Evolutionary conservation across 768 basidiomycete species (phyloP), one percentile per base, ranked within the genome.

Genomic region (Pisolithus tinctorius): DNA sequence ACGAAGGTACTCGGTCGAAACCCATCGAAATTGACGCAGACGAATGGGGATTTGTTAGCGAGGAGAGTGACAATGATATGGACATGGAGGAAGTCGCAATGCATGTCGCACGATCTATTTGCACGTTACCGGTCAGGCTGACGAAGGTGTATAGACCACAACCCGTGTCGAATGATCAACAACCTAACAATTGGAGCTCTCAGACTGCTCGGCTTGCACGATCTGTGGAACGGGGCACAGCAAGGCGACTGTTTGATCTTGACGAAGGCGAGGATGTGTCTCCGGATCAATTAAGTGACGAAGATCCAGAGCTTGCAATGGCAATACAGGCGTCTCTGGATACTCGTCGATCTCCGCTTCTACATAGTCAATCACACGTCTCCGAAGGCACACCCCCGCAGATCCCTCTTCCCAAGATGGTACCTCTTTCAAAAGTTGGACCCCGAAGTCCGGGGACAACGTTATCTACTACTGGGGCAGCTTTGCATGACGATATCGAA

Each of bases 1-100:
- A 96, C 58, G 81, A 88, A 47, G 93, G 94, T 16, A 90, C 88
- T 6, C 76, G 75, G 52, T 76, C 82, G 45, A 91, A 90, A 57
- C 94, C 94, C 5, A 97, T 97, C 52, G 79, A 84, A 49, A 79
- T 97, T 50, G 91, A 94, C 60, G 77, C 78, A 38, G 81, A 85
- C n/a, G 67, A 72, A 14, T 64, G 69, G 31, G 67, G 51, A 36
- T 57, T 57, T 36, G 60, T 66, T 25, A 64, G 71, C 9, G 71
- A 73, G 54, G 58, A 52, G 34, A 74, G 62, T 48, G 74, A 70
- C 11, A 75, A 71, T 56, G 80, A 81, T 49, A 72, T 68, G 58
- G 89, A 85, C 52, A 93, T 90, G 88, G 92, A 93, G 62, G 86
- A 91, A 64, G 81, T 90, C 23, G 58, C 65, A 48, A 82, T 88